These are phyloP conservation scores for Venturia carpophila DNA, from an alignment of 2,329 filamentous ascomycete genomes.

Conservation along the genomic window DNA sequence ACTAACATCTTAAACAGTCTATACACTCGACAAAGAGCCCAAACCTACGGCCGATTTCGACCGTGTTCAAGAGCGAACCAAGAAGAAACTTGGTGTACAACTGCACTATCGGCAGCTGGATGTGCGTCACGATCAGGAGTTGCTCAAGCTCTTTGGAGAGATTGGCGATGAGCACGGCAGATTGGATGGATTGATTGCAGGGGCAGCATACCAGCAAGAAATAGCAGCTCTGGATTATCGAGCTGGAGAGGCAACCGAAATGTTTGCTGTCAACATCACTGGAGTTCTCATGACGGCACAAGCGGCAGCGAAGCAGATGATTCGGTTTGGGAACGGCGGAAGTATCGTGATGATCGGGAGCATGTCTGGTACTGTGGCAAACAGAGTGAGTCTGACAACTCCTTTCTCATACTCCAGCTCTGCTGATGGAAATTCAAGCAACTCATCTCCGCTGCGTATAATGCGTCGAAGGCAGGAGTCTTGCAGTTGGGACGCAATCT, in stretches of 20 bases:
- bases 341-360: constrained; percentile 44
- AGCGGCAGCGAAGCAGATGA: constrained; percentile 42
- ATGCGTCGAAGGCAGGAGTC: constrained; percentile 38
- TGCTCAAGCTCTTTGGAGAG: constrained; percentile 23
- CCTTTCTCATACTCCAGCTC: neutral
- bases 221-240: constrained; percentile 28
- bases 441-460: constrained; percentile 12
- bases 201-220: constrained; percentile 28
- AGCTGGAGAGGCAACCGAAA: constrained; percentile 34
- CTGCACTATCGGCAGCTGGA: constrained; percentile 43
- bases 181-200: constrained; percentile 27
- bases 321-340: constrained; percentile 36
- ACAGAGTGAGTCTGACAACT: constrained; percentile 32
- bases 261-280: constrained; percentile 43
- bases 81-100: constrained; percentile 30
- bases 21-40: constrained; percentile 41
- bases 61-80: constrained; percentile 31
- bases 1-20: constrained; percentile 21
- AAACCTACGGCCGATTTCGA: constrained; percentile 38
- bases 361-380: constrained; percentile 45
- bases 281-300: constrained; percentile 43
- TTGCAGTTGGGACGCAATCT: constrained; percentile 38
- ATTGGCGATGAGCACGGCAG: constrained; percentile 25
- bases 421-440: neutral
- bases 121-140: constrained; percentile 33